Base-by-base conservation (phyloP, 1,139 yeast species). In the Pichia sp. region DNA sequence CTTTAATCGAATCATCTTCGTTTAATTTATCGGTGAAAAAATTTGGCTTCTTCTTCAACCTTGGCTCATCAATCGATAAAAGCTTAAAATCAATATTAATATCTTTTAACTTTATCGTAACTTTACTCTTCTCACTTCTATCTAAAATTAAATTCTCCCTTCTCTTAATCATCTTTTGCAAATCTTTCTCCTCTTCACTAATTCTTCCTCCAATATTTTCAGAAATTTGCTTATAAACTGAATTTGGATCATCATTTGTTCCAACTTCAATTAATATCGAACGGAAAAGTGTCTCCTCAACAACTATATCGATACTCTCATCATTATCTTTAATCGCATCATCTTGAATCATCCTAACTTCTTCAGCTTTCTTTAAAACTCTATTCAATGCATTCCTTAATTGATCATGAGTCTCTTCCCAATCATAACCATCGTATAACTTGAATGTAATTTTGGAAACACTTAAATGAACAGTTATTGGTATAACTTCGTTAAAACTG, bases 341-440 rank as follows among this genome's bases (percentile, higher is more conserved):
- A 17, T 10, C n/a, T 7, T 18, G 12, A 2, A 30, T 30, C 12
- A 8, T 10, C 9, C 22, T 26, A n/a, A 25, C 21, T 5, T 28
- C 37, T n/a, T 21, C 33, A 17, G 28, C 21, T 15, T 21, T 22
- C 8, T 35, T 30, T 3, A 19, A 4, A 10, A 32, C 42, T 5
- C n/a, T 28, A 12, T 70, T 71, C 0, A 89, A 80, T 0, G 85
- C 84, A 6, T 70, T 72, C 19, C 71, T 66, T 22, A 91, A 80
- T 0, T 77, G 69, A 32, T 68, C 70, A 46, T 95, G 69, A 0
- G 97, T 86, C 37, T 76, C 77, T 43, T 74, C 74, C 95, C 97
- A 88, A 57, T 91, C 98, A 55, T 80, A 91, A 0, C 99, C 99
- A 63, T 91, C 98, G 57, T 75, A 79, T 31, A 91, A 62, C 44